Base-by-base conservation (phyloP, 371 early-diverging fungal species). In the Mortierella sp. region DNA sequence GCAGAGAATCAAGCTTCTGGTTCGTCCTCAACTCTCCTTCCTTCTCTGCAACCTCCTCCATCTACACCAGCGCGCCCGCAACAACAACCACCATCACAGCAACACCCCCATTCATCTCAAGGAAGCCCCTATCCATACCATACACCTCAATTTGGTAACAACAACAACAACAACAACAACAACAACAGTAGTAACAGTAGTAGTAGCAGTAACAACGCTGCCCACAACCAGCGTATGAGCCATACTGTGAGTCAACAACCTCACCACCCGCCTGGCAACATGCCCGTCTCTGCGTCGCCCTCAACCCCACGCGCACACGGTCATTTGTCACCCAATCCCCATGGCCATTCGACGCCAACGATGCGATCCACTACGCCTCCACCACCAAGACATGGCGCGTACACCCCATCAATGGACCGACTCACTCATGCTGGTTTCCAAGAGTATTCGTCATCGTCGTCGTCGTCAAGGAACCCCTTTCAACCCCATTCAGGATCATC, bases 1-100 rank as follows among this genome's bases (percentile, higher is more conserved):
- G 80, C 82, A 14, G 92, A 91, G 24, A 54, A 58, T 52, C 70
- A 81, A 31, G 4, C 70, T 60, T 44, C 70, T n/a, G 70, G 52
- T 65, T 50, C 38, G 10, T 71, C 80, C 57, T 77, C 77, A 19
- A 71, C 80, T 63, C 48, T 68, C 16, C 60, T 72, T 34, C 71
- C 70, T 21, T 38, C 70, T 57, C 75, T 71, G 10, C 70, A 50
- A n/a, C 76, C 50, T 70, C 54, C 52, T 50, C 52, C 50, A 65
- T 71, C 81, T 47, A 28, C 60, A 58, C 9, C 58, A 31, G 68
- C 44, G 24, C 77, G 34, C 19, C 57, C 71, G 19, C 77, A 60
- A 14, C 76, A 60, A 50, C 76, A 78, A 55, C 74, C 48, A 57
- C 65, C 63, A 50, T 38, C 44, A 68, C 57, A 72, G n/a, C 72